Percentiles rank a stretch among this genome's conserved stretches.
phyloP scores from a whole-genome alignment of 176 grass and related monocot genomes.

The Carex kokanica region DNA sequence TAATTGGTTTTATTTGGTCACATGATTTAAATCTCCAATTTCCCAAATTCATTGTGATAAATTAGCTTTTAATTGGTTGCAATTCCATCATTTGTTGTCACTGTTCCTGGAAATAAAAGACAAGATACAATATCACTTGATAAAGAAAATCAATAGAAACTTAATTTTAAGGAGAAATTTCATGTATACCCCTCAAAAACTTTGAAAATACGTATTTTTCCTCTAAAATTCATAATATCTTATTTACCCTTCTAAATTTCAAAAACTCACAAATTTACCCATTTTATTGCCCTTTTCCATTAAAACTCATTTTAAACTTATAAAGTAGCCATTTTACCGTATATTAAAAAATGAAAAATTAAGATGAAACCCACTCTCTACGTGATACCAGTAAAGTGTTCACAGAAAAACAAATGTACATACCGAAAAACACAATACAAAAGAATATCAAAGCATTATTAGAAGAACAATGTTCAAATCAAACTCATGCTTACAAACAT shows the following conservation, averaged over 20 bases:
- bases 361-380: no score
- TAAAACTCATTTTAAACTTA: no score
- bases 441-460: not conserved
- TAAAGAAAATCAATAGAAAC: not conserved
- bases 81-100: not conserved
- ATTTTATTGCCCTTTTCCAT: no score
- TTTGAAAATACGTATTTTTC: no score
- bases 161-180: not conserved
- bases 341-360: no score
- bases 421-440: not conserved
- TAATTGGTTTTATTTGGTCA: constrained; percentile 19
- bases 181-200: no score
- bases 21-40: constrained; percentile 12
- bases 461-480: not conserved
- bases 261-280: no score
- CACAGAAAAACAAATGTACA: not conserved
- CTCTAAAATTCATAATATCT: no score
- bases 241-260: no score
- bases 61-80: not conserved
- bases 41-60: not conserved
- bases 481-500: not conserved
- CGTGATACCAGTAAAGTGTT: not conserved
- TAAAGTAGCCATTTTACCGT: no score
- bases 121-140: not conserved
- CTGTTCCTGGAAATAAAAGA: not conserved